Base-by-base conservation (phyloP, 495 filamentous ascomycete species). In the Halenospora varia region DNA sequence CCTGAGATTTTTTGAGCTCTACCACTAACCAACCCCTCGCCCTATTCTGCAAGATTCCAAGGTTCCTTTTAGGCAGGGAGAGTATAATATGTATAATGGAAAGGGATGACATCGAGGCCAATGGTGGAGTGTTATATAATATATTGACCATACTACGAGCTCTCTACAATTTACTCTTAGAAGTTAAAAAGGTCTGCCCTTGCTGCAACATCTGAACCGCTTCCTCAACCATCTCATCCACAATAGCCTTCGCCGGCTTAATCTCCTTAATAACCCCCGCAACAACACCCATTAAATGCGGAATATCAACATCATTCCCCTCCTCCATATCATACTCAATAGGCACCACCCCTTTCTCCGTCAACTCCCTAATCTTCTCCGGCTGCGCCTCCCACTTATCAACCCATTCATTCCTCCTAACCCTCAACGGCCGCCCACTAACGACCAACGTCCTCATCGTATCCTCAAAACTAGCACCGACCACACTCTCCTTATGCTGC, bases 231-330 rank as follows among this genome's bases (percentile, higher is more conserved):
- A 96, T 95, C 66, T 92, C 88, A 54, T 81, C 81, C 18, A 97
- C 83, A 72, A 97, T 95, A 63, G 81, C 76, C 45, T 75, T 81
- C 0, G 93, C 93, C 1, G 93, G 91, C 73, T 89, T 81, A 41
- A 97, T 79, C 48, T 86, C 80, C 40, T 73, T 68, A 23, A 97
- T 83, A 10, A 82, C 75, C 1, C 87, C 93, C 0, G 90, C 88
- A 15, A 96, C 91, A 75, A 95, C 89, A n/a, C 91, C 91, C 91
- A 96, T 96, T 61, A 96, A 62, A 70, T 90, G 92, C 25, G 91
- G 91, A 55, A 86, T 75, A 66, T 96, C 90, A 39, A 94, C 73
- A 57, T 94, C 89, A 53, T 81, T 82, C 3, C 86, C 88, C 42
- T 81, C 73, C 45, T 93, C 88, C 68, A 96, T 70, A 72, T 96